These are phyloP conservation scores for Harringtonia aguacate DNA, from an alignment of 2,329 filamentous ascomycete genomes.

Conservation along the genomic window DNA sequence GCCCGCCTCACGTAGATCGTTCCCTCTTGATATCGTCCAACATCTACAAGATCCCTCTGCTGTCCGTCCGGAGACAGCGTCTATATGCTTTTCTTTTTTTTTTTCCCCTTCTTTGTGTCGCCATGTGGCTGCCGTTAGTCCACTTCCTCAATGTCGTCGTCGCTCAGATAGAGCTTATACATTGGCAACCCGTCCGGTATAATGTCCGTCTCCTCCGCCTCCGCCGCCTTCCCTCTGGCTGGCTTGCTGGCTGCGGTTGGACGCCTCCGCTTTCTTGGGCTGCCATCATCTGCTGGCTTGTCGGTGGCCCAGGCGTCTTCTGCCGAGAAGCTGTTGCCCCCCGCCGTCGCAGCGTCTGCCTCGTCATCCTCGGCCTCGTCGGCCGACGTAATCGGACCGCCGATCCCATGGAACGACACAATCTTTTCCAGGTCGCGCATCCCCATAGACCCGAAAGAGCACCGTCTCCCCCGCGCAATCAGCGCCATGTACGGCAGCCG, in stretches of 20 bases:
- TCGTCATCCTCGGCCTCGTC: conserved; percentile 34
- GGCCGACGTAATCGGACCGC: conserved; percentile 26
- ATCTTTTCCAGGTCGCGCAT: conserved; percentile 56
- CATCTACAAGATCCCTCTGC: too few species aligned
- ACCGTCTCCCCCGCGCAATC: conserved; percentile 40
- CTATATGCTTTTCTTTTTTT: not conserved
- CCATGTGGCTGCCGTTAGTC: conserved; percentile 1
- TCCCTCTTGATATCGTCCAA: too few species aligned
- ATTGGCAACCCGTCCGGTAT: conserved; percentile 30
- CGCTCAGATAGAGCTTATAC: conserved; percentile 62
- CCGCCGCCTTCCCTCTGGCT: conserved; percentile 15
- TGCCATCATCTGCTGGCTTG: conserved; percentile 42
- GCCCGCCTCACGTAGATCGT: too few species aligned
- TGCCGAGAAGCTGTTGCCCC: conserved; percentile 3
- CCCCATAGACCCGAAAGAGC: conserved; percentile 23
- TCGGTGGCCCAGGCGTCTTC: conserved; percentile 52
- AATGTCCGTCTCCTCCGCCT: conserved; percentile 19
- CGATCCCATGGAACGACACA: conserved; percentile 53
- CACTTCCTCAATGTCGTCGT: conserved; percentile 76
- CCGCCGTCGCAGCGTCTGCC: conserved; percentile 19
- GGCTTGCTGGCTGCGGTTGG: conserved; percentile 10
- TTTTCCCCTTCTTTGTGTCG: not conserved
- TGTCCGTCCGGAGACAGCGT: not conserved
- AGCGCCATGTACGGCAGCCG: conserved; percentile 75
- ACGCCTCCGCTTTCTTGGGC: conserved; percentile 30